Evolutionary conservation across 2,329 filamentous ascomycete species (phyloP), one percentile per base, ranked within the genome.

Genomic region (Beauveria varroae): DNA sequence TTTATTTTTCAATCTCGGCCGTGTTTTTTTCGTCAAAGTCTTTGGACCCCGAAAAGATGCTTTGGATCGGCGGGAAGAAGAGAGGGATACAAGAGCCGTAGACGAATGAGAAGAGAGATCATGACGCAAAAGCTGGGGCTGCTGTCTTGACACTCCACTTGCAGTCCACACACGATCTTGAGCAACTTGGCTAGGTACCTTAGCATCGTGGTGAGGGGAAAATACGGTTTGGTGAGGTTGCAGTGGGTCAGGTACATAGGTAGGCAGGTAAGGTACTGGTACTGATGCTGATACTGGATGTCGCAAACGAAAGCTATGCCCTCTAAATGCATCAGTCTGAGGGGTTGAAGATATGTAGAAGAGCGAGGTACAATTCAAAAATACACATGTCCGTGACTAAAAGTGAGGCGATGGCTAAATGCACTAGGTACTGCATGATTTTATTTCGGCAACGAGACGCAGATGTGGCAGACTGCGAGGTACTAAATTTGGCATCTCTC

Each of bases 41-140:
- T 20, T 22, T n/a, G 51, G 51, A 26, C 20, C 51, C 30, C 34
- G 16, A n/a, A 34, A 50, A 50, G 26, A n/a, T 30, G 30, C 47
- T 37, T 28, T 20, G 18, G 53, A 55, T 55, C 40, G 40, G 30
- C 40, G 40, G 40, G 28, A 18, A 10, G 22, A 53, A 20, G 4
- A 40, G 6, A 37, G 12, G 30, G 30, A 28, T 34, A 18, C 18
- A 44, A 44, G 26, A 10, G 28, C 16, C 37, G 18, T n/a, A 18
- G 37, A 54, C 53, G 53, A 55, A 55, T 55, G 24, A 55, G 24
- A 22, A 44, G 6, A n/a, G 53, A 40, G 26, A n/a, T 20, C 12
- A 47, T 56, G 54, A 56, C 54, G 54, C 54, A 56, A 46, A 56
- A 56, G 54, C 28, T 34, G 54, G 54, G 54, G 54, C 41, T 37